Base-by-base conservation (phyloP, 768 basidiomycete genomes). In the Collybiopsis confluens region DNA sequence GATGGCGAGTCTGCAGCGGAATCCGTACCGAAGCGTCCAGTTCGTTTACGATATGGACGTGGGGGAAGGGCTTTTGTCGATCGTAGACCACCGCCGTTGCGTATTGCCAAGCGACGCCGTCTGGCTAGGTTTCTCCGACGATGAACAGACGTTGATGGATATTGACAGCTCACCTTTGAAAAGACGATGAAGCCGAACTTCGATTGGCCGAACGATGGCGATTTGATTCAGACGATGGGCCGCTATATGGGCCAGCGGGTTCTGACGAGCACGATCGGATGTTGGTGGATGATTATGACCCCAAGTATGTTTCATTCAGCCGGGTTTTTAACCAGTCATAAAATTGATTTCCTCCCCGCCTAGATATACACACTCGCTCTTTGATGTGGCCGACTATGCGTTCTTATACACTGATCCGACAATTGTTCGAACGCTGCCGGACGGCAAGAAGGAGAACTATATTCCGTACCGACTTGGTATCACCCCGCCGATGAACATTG, bases 1-100 rank as follows among this genome's bases (percentile, higher is more conserved):
- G 67, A 71, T 10, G 58, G 68, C 46, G 59, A 63, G 24, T 56
- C 67, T 18, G 47, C 44, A 56, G 61, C 67, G 37, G 43, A 45
- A 64, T 8, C 65, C 62, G 13, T 64, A 61, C 38, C 63, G 56
- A 33, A 58, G 16, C 77, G 78, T 10, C 73, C 82, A 2, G 73
- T 92, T 53, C 88, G 95, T 56, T 62, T 87, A 45, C 87, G 96
- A 8, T 68, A 79, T 54, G 93, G 93, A 1, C 89, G 96, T 52
- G 90, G 89, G 30, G 95, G 95, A 3, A 81, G 90, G 26, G 65
- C 85, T 13, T 73, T 83, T 57, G 60, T 96, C 16, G 93, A 97
- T 69, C 80, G 96, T 45, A 81, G 86, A 13, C 67, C 72, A 54
- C 59, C 68, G 40, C 50, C 42, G 15, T 58, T 36, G 10, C 27